phyloP scores from a whole-genome alignment of 257 asterid species.

The Solanum tacnaense region DNA sequence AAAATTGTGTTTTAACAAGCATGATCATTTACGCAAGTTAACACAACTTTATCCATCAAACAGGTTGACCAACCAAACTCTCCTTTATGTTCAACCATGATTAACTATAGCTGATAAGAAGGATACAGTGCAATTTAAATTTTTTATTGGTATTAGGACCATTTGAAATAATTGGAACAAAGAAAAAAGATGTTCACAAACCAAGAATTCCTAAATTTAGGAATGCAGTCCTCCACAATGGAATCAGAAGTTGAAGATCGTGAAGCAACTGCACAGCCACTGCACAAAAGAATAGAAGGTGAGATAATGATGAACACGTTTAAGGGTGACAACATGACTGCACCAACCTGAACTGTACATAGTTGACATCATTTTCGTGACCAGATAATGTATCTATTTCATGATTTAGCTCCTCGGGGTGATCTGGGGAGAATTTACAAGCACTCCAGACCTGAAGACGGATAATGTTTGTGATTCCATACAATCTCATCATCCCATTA shows the following conservation, averaged over 20 bases:
- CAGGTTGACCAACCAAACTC: not conserved
- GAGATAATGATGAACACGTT: slow-evolving; percentile 14
- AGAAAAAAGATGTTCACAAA: slow-evolving; percentile 20
- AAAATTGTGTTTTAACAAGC: slow-evolving; percentile 8
- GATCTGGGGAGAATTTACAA: slow-evolving; percentile 53
- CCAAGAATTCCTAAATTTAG: slow-evolving; percentile 85
- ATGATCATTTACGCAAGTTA: slow-evolving; percentile 2
- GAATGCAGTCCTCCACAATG: slow-evolving; percentile 50
- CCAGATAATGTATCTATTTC: slow-evolving; percentile 90
- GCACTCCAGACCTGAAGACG: slow-evolving; percentile 83
- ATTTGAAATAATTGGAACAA: not conserved
- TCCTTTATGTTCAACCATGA: not conserved
- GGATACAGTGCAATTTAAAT: not conserved
- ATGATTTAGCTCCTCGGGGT: slow-evolving; percentile 66
- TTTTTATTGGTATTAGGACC: not conserved
- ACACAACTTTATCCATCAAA: not conserved
- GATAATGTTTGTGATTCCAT: not conserved
- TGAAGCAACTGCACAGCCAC: slow-evolving; percentile 89
- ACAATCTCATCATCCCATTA: slow-evolving; percentile 1
- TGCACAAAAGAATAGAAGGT: slow-evolving; percentile 30
- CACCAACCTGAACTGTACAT: slow-evolving; percentile 90
- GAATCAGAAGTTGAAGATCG: slow-evolving; percentile 59
- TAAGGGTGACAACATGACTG: slow-evolving; percentile 4
- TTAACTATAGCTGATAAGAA: not conserved
- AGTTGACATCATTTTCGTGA: slow-evolving; percentile 94